phyloP scores from a whole-genome alignment of 164 flowering plant genomes.

The Chimonanthus praecox region DNA sequence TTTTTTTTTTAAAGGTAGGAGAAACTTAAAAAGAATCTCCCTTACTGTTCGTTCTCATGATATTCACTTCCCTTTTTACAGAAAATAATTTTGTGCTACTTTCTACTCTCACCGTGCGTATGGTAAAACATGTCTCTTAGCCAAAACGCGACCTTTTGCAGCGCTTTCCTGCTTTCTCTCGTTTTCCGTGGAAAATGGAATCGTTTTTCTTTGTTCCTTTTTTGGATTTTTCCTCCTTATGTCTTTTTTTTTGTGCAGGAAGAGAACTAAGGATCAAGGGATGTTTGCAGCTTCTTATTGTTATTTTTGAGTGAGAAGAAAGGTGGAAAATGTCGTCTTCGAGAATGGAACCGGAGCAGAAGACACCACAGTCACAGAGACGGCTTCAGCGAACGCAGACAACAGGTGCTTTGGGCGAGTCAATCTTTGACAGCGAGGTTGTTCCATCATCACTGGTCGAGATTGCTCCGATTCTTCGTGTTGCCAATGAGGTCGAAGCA shows the following conservation, averaged over 20 bases:
- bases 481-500: slow-evolving; percentile 70
- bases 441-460: slow-evolving; percentile 67
- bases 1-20: no score
- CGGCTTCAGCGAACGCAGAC: slow-evolving; percentile 60
- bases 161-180: no score
- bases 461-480: slow-evolving; percentile 78
- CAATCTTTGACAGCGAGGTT: slow-evolving; percentile 64
- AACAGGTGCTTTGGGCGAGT: slow-evolving; percentile 59
- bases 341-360: slow-evolving; percentile 12
- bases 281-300: background rate
- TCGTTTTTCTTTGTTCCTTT: background rate
- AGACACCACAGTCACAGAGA: slow-evolving; percentile 33
- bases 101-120: no score
- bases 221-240: background rate
- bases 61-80: no score
- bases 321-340: background rate
- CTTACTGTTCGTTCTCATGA: no score
- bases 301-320: background rate
- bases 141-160: no score
- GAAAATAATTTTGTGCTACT: no score
- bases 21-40: no score
- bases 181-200: background rate
- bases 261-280: background rate
- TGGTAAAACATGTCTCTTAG: no score
- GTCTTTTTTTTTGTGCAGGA: background rate